Evolutionary conservation across 2,329 filamentous ascomycete species (phyloP), one percentile per base, ranked within the genome.

Genomic region (Calonectria pseudoreteaudii): DNA sequence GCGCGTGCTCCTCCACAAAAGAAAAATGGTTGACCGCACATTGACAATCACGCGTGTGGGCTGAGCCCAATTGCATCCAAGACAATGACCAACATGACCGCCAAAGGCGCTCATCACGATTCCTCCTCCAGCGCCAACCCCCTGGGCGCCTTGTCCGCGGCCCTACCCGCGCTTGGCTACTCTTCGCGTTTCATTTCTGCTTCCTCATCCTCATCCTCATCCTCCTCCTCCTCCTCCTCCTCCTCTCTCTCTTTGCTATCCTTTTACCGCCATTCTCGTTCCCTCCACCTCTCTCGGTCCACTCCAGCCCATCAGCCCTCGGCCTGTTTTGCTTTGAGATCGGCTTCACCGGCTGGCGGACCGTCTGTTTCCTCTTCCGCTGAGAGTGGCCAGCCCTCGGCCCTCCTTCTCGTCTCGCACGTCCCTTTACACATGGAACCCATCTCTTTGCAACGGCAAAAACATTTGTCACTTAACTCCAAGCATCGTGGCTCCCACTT

Each of bases 361-460:
- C 64, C 64, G 56, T 65, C 31, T 50, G 16, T 50, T 70, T 47
- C 56, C 52, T 74, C 60, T 38, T 38, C 53, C 56, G 56, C 56
- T 16, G 56, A 28, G 23, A 11, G 58, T 60, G 38, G 68, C 47
- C 74, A 58, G 53, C 75, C 49, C 73, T 44, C 66, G 30, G 41
- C 13, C 58, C 44, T 23, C 41, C 70, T 66, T 31, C 62, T 65
- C 49, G 30, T 49, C 34, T 70, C 62, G 44, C 47, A 50, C 23
- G 47, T 38, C 34, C 58, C n/a, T 28, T 38, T 62, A 14, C 56
- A 26, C 56, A 62, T 20, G 28, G 36, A 28, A 44, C 49, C 56
- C 36, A 60, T 66, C 18, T 60, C 30, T 60, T 41, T 50, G 18
- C 44, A 38, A 64, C 53, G 26, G 38, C 53, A 60, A 18, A n/a